Percentiles rank a stretch among this genome's conserved stretches.
These are phyloP conservation scores for Monosporozyma servazzii DNA, from an alignment of 805 yeast genomes.

Conservation along the genomic window DNA sequence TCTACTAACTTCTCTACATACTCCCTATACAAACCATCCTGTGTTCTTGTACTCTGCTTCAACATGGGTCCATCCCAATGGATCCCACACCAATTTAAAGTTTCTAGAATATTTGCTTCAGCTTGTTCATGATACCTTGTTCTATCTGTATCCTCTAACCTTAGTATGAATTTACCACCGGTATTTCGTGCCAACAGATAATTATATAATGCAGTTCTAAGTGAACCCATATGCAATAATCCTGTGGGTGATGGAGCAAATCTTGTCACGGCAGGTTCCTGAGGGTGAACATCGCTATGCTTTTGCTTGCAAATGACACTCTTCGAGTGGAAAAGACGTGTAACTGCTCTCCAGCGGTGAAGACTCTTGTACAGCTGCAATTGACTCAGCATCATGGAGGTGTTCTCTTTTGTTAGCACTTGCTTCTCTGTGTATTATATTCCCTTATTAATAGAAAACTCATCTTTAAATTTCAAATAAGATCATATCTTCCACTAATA, in stretches of 20 bases:
- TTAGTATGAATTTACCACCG: conserved; percentile 66
- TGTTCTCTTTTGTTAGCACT: background rate
- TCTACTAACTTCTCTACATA: conserved; percentile 50
- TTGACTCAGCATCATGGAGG: background rate
- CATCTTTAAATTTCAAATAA: background rate
- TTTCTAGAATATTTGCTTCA: conserved; percentile 66
- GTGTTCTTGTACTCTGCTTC: conserved; percentile 71
- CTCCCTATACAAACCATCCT: conserved; percentile 43
- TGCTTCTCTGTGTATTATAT: background rate
- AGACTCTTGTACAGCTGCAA: background rate
- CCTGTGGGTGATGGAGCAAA: conserved; percentile 99
- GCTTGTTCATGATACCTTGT: conserved; percentile 73
- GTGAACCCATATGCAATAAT: conserved; percentile 81
- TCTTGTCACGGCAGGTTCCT: conserved; percentile 65
- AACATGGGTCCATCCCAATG: conserved; percentile 77
- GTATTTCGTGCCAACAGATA: conserved; percentile 72
- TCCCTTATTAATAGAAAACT: background rate
- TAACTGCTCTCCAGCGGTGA: background rate
- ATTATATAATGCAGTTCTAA: conserved; percentile 88
- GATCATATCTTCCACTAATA: background rate
- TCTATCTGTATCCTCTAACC: conserved; percentile 92
- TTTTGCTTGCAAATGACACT: background rate
- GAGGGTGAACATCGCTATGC: conserved; percentile 32
- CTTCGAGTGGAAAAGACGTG: background rate
- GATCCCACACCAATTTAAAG: conserved; percentile 71